Conservation (phyloP, 306 rosid species). For the Cucurbita moschata region DNA sequence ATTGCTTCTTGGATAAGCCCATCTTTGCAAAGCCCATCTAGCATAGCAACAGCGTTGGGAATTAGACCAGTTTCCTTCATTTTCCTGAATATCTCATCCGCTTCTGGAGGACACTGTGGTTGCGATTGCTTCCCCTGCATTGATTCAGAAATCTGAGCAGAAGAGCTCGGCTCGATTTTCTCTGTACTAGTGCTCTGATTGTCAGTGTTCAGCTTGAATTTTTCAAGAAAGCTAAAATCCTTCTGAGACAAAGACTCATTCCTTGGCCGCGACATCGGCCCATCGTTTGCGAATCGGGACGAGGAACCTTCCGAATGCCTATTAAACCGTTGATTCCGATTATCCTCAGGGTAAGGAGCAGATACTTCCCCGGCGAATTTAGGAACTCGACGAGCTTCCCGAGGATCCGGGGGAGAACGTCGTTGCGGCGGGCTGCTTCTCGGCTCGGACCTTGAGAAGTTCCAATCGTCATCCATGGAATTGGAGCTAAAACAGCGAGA, state of each 20-base stretch:
- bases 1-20: slow-evolving; percentile 88
- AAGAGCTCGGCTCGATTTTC: slow-evolving; percentile 11
- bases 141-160: slow-evolving; percentile 9
- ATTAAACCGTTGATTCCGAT: slow-evolving; percentile 1
- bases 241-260: slow-evolving; percentile 19
- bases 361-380: neutral
- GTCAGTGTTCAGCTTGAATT: slow-evolving; percentile 36
- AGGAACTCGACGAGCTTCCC: slow-evolving; percentile 14
- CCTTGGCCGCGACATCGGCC: slow-evolving; percentile 1
- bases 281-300: slow-evolving; percentile 15
- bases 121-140: slow-evolving; percentile 15
- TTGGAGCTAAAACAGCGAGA: slow-evolving; percentile 1
- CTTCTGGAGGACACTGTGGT: slow-evolving; percentile 35
- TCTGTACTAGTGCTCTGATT: slow-evolving; percentile 17
- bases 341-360: neutral
- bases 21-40: slow-evolving; percentile 91
- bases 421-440: neutral
- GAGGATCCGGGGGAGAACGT: slow-evolving; percentile 6
- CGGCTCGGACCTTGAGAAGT: neutral
- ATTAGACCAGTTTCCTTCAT: slow-evolving; percentile 92
- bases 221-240: slow-evolving; percentile 53
- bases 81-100: slow-evolving; percentile 70
- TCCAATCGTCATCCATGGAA: neutral
- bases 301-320: slow-evolving; percentile 11
- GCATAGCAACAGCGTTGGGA: slow-evolving; percentile 93